Evolutionary conservation across 108 stramenopile species (phyloP).

Genomic region (Schizochytrium sp.): DNA sequence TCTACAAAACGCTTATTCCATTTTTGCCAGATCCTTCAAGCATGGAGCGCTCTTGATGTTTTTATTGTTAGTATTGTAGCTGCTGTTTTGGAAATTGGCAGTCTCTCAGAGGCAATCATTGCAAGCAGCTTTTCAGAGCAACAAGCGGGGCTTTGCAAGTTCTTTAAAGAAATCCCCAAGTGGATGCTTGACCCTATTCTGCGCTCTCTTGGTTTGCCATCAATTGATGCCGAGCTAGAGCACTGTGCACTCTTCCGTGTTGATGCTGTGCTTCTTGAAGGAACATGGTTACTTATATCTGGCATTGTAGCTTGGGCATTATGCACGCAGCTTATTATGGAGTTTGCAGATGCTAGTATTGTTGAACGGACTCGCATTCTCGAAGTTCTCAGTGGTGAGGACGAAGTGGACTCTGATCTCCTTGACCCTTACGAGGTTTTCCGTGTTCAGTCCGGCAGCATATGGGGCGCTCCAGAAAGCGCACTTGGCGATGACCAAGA

Average conservation of each 20-base stretch:
- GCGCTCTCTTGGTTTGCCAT: constrained; percentile 9
- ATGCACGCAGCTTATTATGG: constrained; percentile 50
- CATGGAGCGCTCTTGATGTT: constrained; percentile 91
- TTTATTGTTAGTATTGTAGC: constrained; percentile 84
- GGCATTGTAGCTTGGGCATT: constrained; percentile 50
- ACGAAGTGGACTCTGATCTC: not conserved
- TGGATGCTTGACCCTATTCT: constrained; percentile 37
- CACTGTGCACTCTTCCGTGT: constrained; percentile 58
- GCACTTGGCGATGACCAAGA: too few relatives aligned
- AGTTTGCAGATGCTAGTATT: constrained; percentile 49
- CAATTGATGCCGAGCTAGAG: constrained; percentile 14
- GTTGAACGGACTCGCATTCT: constrained; percentile 49
- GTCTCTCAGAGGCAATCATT: constrained; percentile 42
- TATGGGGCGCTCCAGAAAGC: too few relatives aligned
- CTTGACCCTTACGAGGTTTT: constrained; percentile 23
- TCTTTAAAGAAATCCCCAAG: not conserved
- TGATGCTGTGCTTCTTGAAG: constrained; percentile 41
- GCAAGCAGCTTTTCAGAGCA: constrained; percentile 15
- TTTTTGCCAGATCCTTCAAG: constrained; percentile 66
- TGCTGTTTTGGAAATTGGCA: constrained; percentile 80
- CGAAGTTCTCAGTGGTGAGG: not conserved
- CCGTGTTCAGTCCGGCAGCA: not conserved
- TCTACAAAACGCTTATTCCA: constrained; percentile 41
- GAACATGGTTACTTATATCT: constrained; percentile 35
- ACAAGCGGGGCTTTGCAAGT: not conserved